These are phyloP conservation scores for Pseudophaeomoniella oleicola DNA, from an alignment of 2,329 filamentous ascomycete species.

Conservation along the genomic window DNA sequence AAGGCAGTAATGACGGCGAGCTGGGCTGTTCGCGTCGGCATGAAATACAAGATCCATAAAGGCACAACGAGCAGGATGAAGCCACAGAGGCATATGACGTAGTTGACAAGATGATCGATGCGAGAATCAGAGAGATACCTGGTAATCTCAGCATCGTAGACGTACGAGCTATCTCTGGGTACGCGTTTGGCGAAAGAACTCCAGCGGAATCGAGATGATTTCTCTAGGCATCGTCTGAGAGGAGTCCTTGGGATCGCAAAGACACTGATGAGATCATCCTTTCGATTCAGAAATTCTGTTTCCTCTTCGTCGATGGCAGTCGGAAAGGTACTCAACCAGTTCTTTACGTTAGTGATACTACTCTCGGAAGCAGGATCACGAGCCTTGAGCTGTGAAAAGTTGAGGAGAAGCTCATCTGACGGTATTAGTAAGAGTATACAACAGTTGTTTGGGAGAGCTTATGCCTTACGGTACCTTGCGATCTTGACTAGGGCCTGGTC, in stretches of 20 bases:
- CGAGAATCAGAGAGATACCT: constrained; percentile 1
- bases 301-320: constrained; percentile 5
- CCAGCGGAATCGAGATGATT: not conserved
- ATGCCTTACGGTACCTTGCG: constrained; percentile 4
- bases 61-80: constrained; percentile 6
- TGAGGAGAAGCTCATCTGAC: not conserved
- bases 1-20: constrained; percentile 6
- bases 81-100: not conserved
- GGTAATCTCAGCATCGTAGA: constrained; percentile 3
- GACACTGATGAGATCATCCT: constrained; percentile 5
- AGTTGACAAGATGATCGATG: constrained; percentile 1
- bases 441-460: not conserved
- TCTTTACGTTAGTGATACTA: constrained; percentile 4
- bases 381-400: not conserved
- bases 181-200: constrained; percentile 1
- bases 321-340: constrained; percentile 4
- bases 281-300: constrained; percentile 3
- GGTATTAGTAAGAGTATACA: not conserved
- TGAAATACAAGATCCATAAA: constrained; percentile 5
- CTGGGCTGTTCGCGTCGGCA: constrained; percentile 1
- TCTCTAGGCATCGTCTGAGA: constrained; percentile 6
- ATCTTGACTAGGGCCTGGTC: constrained; percentile 3
- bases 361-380: not conserved
- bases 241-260: constrained; percentile 4
- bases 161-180: constrained; percentile 3